Conservation (phyloP, 2,329 filamentous ascomycete genomes). For the Neofusicoccum umdonicola region DNA sequence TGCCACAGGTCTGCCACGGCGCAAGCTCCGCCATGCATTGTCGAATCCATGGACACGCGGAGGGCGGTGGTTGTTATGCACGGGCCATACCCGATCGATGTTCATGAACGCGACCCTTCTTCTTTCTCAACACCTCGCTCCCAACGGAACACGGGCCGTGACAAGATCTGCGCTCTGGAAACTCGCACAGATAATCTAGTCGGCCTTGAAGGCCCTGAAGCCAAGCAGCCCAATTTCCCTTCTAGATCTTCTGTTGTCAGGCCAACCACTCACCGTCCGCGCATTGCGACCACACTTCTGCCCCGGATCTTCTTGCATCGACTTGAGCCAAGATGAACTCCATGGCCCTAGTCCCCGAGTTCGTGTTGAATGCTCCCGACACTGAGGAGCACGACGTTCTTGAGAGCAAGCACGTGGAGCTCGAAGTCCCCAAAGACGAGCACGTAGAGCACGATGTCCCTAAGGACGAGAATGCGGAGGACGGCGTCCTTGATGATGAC, state of each 20-base stretch:
- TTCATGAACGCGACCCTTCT: neutral
- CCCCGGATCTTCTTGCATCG: neutral
- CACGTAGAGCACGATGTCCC: too few species aligned
- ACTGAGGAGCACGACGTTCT: too few species aligned
- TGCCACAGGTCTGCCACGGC: too few species aligned
- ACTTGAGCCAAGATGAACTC: neutral
- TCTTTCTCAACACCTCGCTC: neutral
- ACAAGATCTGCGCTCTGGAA: neutral
- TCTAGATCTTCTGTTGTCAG: neutral
- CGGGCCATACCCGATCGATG: neutral
- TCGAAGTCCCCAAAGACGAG: too few species aligned
- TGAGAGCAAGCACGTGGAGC: too few species aligned
- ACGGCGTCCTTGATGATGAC: too few species aligned
- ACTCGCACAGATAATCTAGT: neutral
- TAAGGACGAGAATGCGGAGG: too few species aligned
- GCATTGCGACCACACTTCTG: too few species aligned
- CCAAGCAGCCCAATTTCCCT: neutral
- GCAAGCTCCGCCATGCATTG: too few species aligned
- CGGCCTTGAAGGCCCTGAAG: neutral
- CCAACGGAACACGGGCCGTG: neutral
- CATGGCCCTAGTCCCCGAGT: neutral
- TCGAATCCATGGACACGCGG: neutral
- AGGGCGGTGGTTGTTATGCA: neutral
- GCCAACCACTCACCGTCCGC: too few species aligned
- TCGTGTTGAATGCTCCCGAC: too few species aligned